Base-by-base conservation (phyloP, 805 yeast genomes). In the Yarrowia sp. region DNA sequence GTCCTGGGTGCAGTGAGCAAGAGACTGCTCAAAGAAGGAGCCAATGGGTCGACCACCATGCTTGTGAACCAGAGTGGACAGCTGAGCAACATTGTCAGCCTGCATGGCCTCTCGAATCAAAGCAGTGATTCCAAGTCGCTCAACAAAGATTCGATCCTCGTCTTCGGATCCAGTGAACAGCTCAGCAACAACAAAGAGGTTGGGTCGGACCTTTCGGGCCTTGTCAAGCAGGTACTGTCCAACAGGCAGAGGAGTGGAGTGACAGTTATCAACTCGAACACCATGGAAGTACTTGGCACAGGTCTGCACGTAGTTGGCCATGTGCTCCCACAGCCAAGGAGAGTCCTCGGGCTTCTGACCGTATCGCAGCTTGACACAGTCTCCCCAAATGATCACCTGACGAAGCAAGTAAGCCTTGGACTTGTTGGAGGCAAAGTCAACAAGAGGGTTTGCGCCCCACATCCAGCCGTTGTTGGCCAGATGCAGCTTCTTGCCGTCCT, bases 391-490 rank as follows among this genome's bases (percentile, higher is more conserved):
- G 69, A 93, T 92, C 11, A 93, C 96, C 75, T 93, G 97, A 73
- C 99, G 84, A 63, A 96, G 81, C 58, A 93, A 76, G 73, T 95
- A 93, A 4, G 96, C 92, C 72, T 84, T 88, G 5, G 96, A 85
- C 64, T 86, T 70, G 33, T 81, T 75, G 0, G 96, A 88, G 0
- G 98, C 99, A 81, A 93, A 93, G 76, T 93, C 98, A 2, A 90
- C 88, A 65, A 92, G 76, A 1, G 98, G 98, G 69, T 93, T 87
- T 10, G 97, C 98, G 63, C 90, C 92, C 99, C 99, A 93, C 65
- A 95, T 91, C 98, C 98, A 93, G 53, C 99, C 99, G 72, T 95
- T 93, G 73, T 95, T 95, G 3, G 97, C 98, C 66, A 93, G 78
- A 2, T 75, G 78, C 8, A 73, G 69, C 78, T 86, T 87, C 42